These are phyloP conservation scores for Aspergillus latus DNA, from an alignment of 2,329 filamentous ascomycete genomes.

Conservation along the genomic window DNA sequence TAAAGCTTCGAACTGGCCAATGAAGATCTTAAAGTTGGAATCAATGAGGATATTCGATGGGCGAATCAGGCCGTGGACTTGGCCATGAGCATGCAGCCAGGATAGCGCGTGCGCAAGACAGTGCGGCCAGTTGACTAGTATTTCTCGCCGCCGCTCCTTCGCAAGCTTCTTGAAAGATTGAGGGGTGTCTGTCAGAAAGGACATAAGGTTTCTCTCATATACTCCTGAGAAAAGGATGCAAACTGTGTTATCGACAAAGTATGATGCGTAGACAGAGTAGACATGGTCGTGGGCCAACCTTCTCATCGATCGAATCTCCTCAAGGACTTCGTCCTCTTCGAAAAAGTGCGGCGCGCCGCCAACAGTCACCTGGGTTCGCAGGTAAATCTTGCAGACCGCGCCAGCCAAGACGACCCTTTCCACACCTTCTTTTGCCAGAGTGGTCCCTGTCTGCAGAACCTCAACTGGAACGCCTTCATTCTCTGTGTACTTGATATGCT, in stretches of 20 bases:
- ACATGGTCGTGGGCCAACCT: constrained; percentile 46
- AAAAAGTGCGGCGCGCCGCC: constrained; percentile 39
- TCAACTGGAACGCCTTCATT: constrained; percentile 63
- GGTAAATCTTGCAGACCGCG: constrained; percentile 33
- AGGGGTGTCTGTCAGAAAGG: constrained; percentile 46
- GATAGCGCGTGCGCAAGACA: constrained; percentile 56
- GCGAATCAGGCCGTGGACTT: constrained; percentile 57
- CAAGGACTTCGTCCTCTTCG: constrained; percentile 41
- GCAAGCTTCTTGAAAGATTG: constrained; percentile 42
- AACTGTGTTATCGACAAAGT: constrained; percentile 44
- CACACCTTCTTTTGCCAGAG: constrained; percentile 37
- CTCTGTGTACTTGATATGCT: constrained; percentile 58
- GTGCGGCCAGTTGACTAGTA: constrained; percentile 48
- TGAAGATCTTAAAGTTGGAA: constrained; percentile 55
- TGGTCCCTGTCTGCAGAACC: constrained; percentile 45
- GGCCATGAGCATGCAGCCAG: constrained; percentile 56
- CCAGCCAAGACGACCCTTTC: constrained; percentile 45
- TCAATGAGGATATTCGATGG: constrained; percentile 62
- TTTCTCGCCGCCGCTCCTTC: constrained; percentile 44
- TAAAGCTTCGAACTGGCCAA: constrained; percentile 59
- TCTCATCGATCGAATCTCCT: constrained; percentile 41
- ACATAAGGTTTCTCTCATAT: constrained; percentile 43
- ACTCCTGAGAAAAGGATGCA: constrained; percentile 45
- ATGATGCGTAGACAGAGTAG: constrained; percentile 46
- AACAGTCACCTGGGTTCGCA: constrained; percentile 42